Conservation (phyloP, 139 green algal species). For the Astrephomene gubernaculifera region DNA sequence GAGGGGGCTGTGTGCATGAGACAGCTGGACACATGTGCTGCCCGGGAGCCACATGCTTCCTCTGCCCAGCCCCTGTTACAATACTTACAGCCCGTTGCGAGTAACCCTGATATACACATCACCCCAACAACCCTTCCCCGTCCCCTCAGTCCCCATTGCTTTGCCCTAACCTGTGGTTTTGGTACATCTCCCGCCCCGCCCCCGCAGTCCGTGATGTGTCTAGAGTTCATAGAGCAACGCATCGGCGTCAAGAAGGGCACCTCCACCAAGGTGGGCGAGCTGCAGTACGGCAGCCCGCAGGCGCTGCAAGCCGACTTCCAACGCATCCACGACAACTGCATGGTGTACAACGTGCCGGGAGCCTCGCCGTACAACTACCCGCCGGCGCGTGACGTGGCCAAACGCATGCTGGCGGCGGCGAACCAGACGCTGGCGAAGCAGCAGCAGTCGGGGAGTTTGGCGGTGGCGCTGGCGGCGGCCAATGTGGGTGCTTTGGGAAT, state of each 20-base stretch:
- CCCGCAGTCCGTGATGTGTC: conserved; percentile 23
- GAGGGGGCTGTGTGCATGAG: no score
- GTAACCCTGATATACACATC: no score
- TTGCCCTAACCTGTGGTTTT: no score
- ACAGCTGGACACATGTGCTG: no score
- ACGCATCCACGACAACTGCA: conserved; percentile 31
- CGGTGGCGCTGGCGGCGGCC: not conserved
- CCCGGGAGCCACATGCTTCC: no score
- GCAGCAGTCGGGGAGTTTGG: not conserved
- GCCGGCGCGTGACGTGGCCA: not conserved
- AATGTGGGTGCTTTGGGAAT: not conserved
- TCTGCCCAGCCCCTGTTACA: no score
- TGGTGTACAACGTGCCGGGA: conserved; percentile 20
- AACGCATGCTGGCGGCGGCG: not conserved
- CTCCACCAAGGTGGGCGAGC: not conserved
- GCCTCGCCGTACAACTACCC: conserved; percentile 16
- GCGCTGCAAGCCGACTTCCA: conserved; percentile 18
- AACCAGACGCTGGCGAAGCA: not conserved
- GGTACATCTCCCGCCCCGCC: not conserved
- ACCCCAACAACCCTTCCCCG: no score
- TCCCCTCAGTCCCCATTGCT: no score
- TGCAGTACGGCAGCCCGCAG: conserved; percentile 24
- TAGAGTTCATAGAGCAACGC: conserved; percentile 19
- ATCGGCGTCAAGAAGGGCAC: conserved; percentile 16
- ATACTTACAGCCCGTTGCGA: no score